Base-by-base conservation (phyloP, 805 yeast genomes). In the Lachancea cidri region DNA sequence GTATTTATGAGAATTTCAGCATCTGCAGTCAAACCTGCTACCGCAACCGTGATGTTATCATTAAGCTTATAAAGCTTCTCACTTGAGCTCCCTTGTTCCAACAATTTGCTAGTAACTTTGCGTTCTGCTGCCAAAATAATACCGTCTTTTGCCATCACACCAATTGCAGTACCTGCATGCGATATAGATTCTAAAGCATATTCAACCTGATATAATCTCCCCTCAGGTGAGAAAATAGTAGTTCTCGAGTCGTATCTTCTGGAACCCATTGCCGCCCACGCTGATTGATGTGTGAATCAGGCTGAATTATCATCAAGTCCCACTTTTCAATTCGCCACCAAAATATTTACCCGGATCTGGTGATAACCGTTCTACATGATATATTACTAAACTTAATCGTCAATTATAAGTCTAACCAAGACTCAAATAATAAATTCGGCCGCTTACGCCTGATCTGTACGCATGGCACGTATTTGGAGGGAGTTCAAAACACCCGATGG, bases 221-320 rank as follows among this genome's bases (percentile, higher is more conserved):
- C 99, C 64, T 93, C 99, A 7, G 99, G 99, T 30, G 98, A 91
- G 70, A 93, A 93, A 58, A 93, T 94, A 4, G 98, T 93, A 38
- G 99, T 93, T 76, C 99, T 80, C 47, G 96, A 84, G 69, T 93
- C 99, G 87, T 93, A 93, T 77, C 99, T 82, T 83, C 98, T 84
- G 54, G 96, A 86, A 14, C 81, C 80, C 81, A 75, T 76, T 11
- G 29, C 31, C 13, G 16, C 32, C 27, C 27, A 22, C 27, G 11
- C 7, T 22, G 11, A 22, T 22, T 22, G 7, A 11, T 22, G 27
- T 7, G 7, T 7, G 7, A 22, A 11, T 22, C 11, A 22, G 11
- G 27, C 11, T 11, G 7, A 22, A 22, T 22, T 22, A 11, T 7
- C 27, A 22, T 11, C 27, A 22, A 11, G 11, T 7, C 7, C 11